Conservation (phyloP, 225 moss, liverwort and hornwort genomes). For the Sphagnum tenellum region DNA sequence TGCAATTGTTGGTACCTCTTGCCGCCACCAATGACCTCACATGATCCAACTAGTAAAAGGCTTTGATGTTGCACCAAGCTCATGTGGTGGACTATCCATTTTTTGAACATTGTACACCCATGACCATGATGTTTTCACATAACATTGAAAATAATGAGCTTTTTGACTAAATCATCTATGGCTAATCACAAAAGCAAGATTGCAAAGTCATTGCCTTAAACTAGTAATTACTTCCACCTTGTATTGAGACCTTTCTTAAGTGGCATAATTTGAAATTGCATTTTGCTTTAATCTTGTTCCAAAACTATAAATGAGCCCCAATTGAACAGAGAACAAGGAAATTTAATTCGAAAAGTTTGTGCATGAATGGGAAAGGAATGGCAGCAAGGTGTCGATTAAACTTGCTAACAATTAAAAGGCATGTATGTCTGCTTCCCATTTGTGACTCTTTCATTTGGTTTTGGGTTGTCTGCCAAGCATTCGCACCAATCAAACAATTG, state of each 20-base stretch:
- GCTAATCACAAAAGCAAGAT: too few relatives aligned
- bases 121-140: too few relatives aligned
- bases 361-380: background rate
- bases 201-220: too few relatives aligned
- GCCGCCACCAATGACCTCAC: constrained; percentile 28
- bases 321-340: too few relatives aligned
- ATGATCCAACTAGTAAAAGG: constrained; percentile 62
- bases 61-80: constrained; percentile 45
- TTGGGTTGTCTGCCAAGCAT: constrained; percentile 28
- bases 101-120: too few relatives aligned
- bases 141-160: constrained; percentile 3
- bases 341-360: background rate
- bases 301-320: too few relatives aligned
- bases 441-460: constrained; percentile 33
- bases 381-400: constrained; percentile 2
- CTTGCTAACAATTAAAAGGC: constrained; percentile 52
- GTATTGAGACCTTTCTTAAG: too few relatives aligned
- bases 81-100: constrained; percentile 4
- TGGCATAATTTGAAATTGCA: too few relatives aligned
- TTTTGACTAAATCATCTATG: background rate
- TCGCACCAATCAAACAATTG: too few relatives aligned
- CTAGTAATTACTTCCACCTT: too few relatives aligned
- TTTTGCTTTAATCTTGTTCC: too few relatives aligned
- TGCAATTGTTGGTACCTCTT: constrained; percentile 1
- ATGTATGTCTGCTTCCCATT: constrained; percentile 31